Evolutionary conservation across 176 grass and related monocot genomes (phyloP), one percentile per base, ranked within the genome.

Genomic region (Musa itinerans): DNA sequence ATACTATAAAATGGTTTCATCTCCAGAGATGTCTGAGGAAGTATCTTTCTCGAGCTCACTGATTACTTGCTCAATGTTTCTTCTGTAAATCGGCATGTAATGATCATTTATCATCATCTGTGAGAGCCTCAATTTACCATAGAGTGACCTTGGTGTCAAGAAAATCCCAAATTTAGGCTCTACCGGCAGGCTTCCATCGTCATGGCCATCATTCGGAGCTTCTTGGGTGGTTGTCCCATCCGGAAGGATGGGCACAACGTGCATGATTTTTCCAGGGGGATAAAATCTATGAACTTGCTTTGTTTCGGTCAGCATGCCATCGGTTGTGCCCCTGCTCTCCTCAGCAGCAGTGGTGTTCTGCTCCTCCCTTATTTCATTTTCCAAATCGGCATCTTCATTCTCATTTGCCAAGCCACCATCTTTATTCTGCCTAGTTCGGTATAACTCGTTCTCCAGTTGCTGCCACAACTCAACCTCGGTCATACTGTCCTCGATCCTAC

Each of bases 231-330:
- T 19, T 20, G 23, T 23, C 79, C 79, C 85, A 58, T 84, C 88
- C 52, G 54, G 83, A 63, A 52, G 50, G 13, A 80, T 76, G 34
- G 78, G 82, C 54, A 98, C 53, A 68, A 98, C 83, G 24, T 94
- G 95, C 95, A 98, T 98, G 65, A 98, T 87, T 89, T 89, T 98
- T 73, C 95, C 95, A 3, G 95, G 88, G 13, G 95, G 95, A 59
- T 91, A 98, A 76, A 98, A 98, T 74, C 95, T 89, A 81, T 89
- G 90, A 16, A 76, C 77, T 78, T 98, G 88, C 78, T 87, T 87
- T 3, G 86, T 80, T 74, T 89, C 84, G 19, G 79, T 91, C 43
- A 79, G 82, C 65, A 84, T 74, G 76, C 80, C 83, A 51, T 80
- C 62, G 20, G 86, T 69, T 50, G 71, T 56, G 3, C 59, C 74